Base-by-base conservation (phyloP, 805 yeast species). In the Starmera quercuum region DNA sequence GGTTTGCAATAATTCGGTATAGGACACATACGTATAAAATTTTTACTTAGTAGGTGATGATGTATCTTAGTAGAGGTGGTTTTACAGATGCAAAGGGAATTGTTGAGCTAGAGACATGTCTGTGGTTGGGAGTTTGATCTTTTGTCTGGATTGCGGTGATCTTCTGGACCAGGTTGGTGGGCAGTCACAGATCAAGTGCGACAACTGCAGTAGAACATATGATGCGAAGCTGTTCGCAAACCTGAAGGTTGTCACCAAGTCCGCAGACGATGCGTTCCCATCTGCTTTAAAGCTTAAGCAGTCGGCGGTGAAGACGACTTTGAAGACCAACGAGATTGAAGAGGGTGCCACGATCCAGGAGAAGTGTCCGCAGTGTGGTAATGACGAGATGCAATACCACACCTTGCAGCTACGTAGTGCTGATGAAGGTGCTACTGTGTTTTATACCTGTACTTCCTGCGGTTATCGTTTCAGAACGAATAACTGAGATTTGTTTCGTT, bases 381-480 rank as follows among this genome's bases (percentile, higher is more conserved):
- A 88, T 61, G 97, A 92, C 54, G 97, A 92, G 61, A 94, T 94
- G 98, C 88, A 80, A 56, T 92, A 90, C 58, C 97, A 92, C 55
- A 92, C 98, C 5, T 67, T 92, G 46, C 99, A 92, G 62, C 71
- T 92, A 49, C 78, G 99, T 64, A 83, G 95, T 35, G 99, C 98
- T 1, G 99, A 92, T 71, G 99, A 92, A 71, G 99, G 98, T 71
- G 95, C 98, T 20, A 92, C 99, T 8, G 97, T 92, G 23, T 92
- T 92, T 57, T 94, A 92, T 64, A 90, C 98, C 1, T 92, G 98
- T 67, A 81, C 95, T 2, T 64, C 73, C 27, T 92, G 99, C 71
- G 87, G 88, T 28, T 86, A 90, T 71, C 78, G 85, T 51, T 88
- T 84, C 68, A 81, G 97, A 66, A 88, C 96, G 24, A 90, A 92